Evolutionary conservation across 257 asterid species (phyloP).

Genomic region (Ehretia macrophylla): DNA sequence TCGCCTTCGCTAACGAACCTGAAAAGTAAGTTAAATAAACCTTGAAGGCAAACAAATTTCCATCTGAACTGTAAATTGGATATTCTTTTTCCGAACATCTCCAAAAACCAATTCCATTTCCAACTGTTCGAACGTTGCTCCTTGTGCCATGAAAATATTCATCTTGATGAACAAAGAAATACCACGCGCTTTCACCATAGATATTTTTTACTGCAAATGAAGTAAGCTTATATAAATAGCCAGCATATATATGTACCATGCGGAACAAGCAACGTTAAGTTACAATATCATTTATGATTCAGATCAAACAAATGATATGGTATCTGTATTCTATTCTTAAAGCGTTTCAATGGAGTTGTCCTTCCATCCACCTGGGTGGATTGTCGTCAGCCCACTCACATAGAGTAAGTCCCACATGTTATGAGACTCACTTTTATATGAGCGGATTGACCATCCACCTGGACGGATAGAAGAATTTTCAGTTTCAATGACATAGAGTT

Average conservation of each 20-base stretch:
- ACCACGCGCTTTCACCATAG: slow-evolving; percentile 17
- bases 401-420: no score
- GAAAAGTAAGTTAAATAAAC: slow-evolving; percentile 13
- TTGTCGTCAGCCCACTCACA: no score
- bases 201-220: neutral
- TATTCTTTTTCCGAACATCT: slow-evolving; percentile 20
- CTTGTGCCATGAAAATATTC: slow-evolving; percentile 5
- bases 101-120: slow-evolving; percentile 26
- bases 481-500: no score
- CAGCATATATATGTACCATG: neutral
- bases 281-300: no score
- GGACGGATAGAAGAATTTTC: no score
- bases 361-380: no score
- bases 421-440: no score
- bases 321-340: no score
- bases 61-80: slow-evolving; percentile 16
- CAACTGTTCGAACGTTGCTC: slow-evolving; percentile 1
- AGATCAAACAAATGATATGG: no score
- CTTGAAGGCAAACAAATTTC: slow-evolving; percentile 23
- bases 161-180: slow-evolving; percentile 19
- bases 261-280: no score
- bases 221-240: neutral
- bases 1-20: neutral
- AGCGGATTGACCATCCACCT: no score
- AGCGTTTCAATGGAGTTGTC: no score